Conservation (phyloP, 192 early-diverging fungal genomes). For the Dissophora ornata region DNA sequence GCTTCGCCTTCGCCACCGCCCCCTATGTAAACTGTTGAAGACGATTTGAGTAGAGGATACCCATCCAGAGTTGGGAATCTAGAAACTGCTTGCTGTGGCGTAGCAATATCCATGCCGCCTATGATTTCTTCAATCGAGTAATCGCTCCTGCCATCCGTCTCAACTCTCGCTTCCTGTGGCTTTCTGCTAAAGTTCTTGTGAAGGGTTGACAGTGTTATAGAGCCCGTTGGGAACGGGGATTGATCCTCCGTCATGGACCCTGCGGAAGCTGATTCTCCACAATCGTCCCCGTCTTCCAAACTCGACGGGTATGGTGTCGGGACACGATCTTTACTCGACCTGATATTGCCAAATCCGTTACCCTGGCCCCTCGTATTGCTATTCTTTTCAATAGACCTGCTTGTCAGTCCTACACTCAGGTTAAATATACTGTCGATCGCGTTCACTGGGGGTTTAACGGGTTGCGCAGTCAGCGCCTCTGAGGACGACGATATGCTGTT, state of each 20-base stretch:
- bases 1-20: background rate
- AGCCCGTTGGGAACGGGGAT: background rate
- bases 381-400: background rate
- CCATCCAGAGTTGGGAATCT: conserved; percentile 34
- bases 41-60: conserved; percentile 33
- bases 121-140: conserved; percentile 1
- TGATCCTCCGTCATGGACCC: background rate
- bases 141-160: background rate
- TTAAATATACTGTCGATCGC: conserved; percentile 29
- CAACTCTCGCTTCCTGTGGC: too few relatives aligned
- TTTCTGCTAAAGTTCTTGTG: background rate
- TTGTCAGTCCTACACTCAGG: conserved; percentile 4
- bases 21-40: conserved; percentile 1
- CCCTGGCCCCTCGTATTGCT: background rate
- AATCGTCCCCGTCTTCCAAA: background rate
- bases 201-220: background rate
- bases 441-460: background rate
- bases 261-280: background rate
- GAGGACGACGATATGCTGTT: background rate
- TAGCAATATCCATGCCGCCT: conserved; percentile 1
- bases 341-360: background rate
- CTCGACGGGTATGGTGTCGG: conserved; percentile 35
- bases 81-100: background rate
- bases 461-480: background rate
- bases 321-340: conserved; percentile 6